A percentile compares a stretch with the other conserved stretches of the same genome.
Conservation (phyloP, 1,139 yeast species). For the Debaryomycetaceae sp. region DNA sequence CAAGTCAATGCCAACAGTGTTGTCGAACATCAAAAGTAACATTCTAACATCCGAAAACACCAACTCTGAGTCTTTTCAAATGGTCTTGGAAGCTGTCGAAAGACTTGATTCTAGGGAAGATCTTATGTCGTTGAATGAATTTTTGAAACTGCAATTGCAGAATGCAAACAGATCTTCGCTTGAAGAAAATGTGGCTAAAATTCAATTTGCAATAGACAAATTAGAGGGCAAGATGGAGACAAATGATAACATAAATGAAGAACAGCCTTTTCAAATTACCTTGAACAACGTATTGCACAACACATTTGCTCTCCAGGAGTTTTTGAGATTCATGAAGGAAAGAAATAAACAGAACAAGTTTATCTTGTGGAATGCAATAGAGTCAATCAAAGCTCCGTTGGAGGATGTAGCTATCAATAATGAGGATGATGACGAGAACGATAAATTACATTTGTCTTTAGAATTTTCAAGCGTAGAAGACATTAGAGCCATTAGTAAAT, state of each 20-base stretch:
- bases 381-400: conserved; percentile 67
- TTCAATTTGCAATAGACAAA: background rate
- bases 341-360: conserved; percentile 41
- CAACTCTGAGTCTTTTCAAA: conserved; percentile 37
- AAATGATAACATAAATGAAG: background rate
- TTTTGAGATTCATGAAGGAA: conserved; percentile 55
- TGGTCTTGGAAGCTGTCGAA: conserved; percentile 30
- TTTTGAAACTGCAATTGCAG: conserved; percentile 17
- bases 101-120: conserved; percentile 17
- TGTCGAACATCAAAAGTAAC: conserved; percentile 6
- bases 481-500: conserved; percentile 42
- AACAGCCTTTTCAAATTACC: conserved; percentile 1
- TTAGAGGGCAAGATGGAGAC: background rate
- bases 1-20: background rate
- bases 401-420: conserved; percentile 41
- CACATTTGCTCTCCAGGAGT: conserved; percentile 46
- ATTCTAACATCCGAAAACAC: conserved; percentile 20
- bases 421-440: conserved; percentile 18
- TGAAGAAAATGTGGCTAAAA: background rate
- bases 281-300: conserved; percentile 25
- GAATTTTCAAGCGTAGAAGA: conserved; percentile 47
- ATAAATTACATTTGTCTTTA: conserved; percentile 18
- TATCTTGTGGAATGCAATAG: conserved; percentile 66
- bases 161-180: background rate
- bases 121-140: conserved; percentile 17